phyloP scores from a whole-genome alignment of 2,329 filamentous ascomycete genomes.

The Cryphonectria carpinicola region DNA sequence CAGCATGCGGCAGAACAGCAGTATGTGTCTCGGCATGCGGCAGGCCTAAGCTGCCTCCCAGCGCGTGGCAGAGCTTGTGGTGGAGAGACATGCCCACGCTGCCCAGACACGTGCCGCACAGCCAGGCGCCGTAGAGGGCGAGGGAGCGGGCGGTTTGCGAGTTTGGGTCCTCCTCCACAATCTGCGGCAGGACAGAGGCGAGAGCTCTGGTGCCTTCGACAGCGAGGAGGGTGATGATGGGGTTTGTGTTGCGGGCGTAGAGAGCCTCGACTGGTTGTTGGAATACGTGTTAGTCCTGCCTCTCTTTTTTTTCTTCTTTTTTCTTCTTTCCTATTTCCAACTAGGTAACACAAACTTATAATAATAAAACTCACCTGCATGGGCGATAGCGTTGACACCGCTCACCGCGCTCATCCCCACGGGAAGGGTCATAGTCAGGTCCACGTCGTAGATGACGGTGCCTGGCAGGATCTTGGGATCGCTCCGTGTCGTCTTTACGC shows the following conservation, averaged over 20 bases:
- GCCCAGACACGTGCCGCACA: constrained; percentile 64
- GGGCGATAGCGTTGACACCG: constrained; percentile 68
- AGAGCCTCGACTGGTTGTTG: constrained; percentile 58
- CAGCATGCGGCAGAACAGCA: constrained; percentile 63
- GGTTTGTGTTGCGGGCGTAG: constrained; percentile 65
- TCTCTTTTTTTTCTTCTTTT: not conserved
- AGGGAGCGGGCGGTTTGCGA: constrained; percentile 51
- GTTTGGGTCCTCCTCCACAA: constrained; percentile 50
- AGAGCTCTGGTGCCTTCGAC: constrained; percentile 60
- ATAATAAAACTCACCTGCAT: constrained; percentile 50
- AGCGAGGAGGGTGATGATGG: constrained; percentile 61
- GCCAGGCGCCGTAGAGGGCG: constrained; percentile 67
- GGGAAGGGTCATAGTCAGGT: constrained; percentile 64
- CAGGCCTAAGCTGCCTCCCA: constrained; percentile 66
- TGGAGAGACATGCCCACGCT: constrained; percentile 66
- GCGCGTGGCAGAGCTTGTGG: constrained; percentile 69
- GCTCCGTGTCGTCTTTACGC: constrained; percentile 59
- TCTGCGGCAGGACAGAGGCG: constrained; percentile 55
- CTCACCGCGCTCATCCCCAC: constrained; percentile 56
- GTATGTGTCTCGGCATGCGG: constrained; percentile 70
- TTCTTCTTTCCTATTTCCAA: no score
- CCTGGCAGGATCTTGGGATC: constrained; percentile 64
- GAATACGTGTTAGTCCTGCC: not conserved
- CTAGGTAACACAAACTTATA: no score
- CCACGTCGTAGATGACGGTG: constrained; percentile 67